Percentiles rank a stretch among this genome's conserved stretches.
These are phyloP conservation scores for Rhizophagus sp. DNA, from an alignment of 192 early-diverging fungal species.

Conservation along the genomic window DNA sequence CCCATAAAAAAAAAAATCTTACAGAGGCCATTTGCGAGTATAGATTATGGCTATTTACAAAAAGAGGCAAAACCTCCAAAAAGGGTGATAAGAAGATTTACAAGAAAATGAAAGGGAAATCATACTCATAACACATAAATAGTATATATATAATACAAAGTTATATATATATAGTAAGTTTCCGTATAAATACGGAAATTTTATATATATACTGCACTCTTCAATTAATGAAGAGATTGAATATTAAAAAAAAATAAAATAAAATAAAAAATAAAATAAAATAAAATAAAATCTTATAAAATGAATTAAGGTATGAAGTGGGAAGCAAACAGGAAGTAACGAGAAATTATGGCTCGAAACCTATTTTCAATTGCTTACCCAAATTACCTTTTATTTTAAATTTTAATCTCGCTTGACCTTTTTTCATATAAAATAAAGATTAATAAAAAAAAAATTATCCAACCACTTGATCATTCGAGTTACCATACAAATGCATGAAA, in stretches of 20 bases:
- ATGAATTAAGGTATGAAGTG: background rate
- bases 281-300: background rate
- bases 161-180: conserved; percentile 4
- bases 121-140: conserved; percentile 1
- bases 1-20: conserved; percentile 11
- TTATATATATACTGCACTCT: background rate
- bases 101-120: conserved; percentile 14
- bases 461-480: conserved; percentile 22
- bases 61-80: background rate
- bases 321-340: background rate
- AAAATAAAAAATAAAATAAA: no score
- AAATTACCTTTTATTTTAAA: background rate
- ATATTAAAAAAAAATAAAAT: background rate
- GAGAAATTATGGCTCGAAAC: background rate
- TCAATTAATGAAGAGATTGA: background rate
- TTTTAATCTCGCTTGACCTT: conserved; percentile 6
- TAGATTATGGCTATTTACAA: conserved; percentile 15
- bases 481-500: conserved; percentile 16
- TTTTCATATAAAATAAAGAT: conserved; percentile 9
- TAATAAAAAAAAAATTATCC: background rate
- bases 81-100: conserved; percentile 4
- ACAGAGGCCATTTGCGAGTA: conserved; percentile 18
- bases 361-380: background rate
- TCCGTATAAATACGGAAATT: background rate
- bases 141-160: conserved; percentile 7